Conservation (phyloP, 2,329 filamentous ascomycete genomes). For the Chalara sp. region DNA sequence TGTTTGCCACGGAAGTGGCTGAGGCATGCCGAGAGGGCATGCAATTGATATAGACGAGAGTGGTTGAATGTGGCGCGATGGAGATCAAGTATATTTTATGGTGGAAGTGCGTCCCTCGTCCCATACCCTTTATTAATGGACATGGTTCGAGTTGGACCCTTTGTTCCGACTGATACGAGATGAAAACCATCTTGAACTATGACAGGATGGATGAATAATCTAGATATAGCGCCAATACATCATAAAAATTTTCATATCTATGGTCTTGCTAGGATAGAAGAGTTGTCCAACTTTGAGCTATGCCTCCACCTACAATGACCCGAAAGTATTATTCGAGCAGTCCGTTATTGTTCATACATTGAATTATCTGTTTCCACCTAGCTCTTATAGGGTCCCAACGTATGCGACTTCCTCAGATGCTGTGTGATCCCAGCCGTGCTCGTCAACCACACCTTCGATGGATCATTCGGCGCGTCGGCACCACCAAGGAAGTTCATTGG, state of each 20-base stretch:
- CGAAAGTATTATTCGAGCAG: too few species aligned
- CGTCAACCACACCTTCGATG: conserved; percentile 23
- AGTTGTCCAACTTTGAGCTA: not conserved
- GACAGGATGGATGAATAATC: too few species aligned
- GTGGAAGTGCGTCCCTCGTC: too few species aligned
- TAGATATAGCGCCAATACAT: not conserved
- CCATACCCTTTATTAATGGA: too few species aligned
- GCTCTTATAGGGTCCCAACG: not conserved
- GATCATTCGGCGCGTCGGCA: conserved; percentile 30
- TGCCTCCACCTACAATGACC: not conserved
- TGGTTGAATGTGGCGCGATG: too few species aligned
- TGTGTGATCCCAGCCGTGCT: conserved; percentile 41
- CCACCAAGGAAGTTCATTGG: conserved; percentile 41
- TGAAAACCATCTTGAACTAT: too few species aligned
- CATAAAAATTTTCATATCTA: not conserved
- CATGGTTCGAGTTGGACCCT: too few species aligned
- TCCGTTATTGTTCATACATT: not conserved
- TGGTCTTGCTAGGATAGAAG: not conserved
- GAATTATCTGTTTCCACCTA: not conserved
- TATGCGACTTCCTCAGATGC: conserved; percentile 33
- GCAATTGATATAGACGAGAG: too few species aligned
- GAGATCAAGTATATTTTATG: too few species aligned
- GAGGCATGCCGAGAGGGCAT: too few species aligned
- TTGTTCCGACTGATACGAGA: too few species aligned
- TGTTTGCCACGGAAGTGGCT: too few species aligned